phyloP scores from a whole-genome alignment of 805 yeast genomes.

The baker's yeast (Saccharomyces cerevisiae) region DNA sequence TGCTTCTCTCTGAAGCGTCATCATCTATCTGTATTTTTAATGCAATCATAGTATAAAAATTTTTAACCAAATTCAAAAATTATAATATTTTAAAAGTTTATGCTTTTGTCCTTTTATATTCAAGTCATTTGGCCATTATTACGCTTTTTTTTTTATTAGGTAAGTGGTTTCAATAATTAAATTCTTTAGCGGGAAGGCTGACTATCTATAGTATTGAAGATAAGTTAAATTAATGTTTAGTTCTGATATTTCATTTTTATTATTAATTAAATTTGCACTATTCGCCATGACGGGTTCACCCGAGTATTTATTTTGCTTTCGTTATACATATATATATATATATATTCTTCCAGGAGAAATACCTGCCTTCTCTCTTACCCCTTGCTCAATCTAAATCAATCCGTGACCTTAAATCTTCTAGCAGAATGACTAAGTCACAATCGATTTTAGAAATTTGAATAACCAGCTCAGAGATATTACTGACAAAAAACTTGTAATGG shows the following conservation, averaged over 20 bases:
- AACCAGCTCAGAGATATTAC: neutral
- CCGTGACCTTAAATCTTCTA: neutral
- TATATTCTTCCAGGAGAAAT: neutral
- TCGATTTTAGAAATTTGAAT: neutral
- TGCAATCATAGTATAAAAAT: neutral
- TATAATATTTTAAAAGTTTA: neutral
- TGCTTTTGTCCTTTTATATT: neutral
- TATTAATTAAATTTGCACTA: neutral
- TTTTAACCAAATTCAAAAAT: neutral
- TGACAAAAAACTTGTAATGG: neutral
- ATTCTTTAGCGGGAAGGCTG: too few species aligned
- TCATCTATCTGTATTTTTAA: neutral
- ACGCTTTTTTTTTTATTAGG: neutral
- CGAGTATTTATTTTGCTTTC: neutral
- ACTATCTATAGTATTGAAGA: too few species aligned
- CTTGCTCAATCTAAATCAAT: neutral
- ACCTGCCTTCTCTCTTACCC: neutral
- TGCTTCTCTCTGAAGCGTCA: constrained; percentile 1
- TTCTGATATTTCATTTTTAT: neutral
- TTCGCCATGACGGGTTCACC: neutral
- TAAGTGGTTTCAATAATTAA: too few species aligned
- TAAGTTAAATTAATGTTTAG: too few species aligned
- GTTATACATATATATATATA: neutral
- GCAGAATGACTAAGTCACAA: neutral
- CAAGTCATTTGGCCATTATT: neutral